Percentiles rank a stretch among this genome's conserved stretches.
Evolutionary conservation across 139 green algal species (phyloP).

Genomic region (Tetradesmus obliquus): DNA sequence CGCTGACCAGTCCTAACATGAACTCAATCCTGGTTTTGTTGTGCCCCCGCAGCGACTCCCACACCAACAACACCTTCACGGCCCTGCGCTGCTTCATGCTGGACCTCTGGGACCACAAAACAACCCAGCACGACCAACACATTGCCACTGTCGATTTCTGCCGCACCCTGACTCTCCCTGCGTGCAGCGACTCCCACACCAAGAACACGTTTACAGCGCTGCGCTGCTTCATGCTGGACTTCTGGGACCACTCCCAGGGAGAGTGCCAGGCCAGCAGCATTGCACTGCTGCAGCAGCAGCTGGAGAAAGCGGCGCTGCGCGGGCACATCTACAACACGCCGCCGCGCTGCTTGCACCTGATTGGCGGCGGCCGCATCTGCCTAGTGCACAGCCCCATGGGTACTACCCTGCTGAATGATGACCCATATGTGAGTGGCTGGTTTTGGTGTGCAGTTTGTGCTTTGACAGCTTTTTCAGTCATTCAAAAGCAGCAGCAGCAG

Average conservation of each 20-base stretch:
- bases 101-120: not conserved
- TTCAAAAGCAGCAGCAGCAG: not conserved
- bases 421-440: not conserved
- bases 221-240: slow-evolving; percentile 26
- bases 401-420: not conserved
- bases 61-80: not conserved
- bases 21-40: too few relatives aligned
- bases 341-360: slow-evolving; percentile 10
- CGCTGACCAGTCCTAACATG: too few relatives aligned
- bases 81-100: not conserved
- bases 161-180: not conserved
- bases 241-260: not conserved
- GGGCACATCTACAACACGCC: slow-evolving; percentile 29
- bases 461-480: too few relatives aligned
- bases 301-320: not conserved
- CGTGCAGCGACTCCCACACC: slow-evolving; percentile 29
- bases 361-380: not conserved
- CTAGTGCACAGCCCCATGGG: slow-evolving; percentile 29
- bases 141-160: not conserved
- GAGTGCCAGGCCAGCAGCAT: slow-evolving; percentile 26
- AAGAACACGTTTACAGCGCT: not conserved
- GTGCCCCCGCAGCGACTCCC: slow-evolving; percentile 5
- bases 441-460: too few relatives aligned
- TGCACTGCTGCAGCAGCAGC: not conserved
- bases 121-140: not conserved